Base-by-base conservation (phyloP, 139 green algal species). In the Closterium sp. region DNA sequence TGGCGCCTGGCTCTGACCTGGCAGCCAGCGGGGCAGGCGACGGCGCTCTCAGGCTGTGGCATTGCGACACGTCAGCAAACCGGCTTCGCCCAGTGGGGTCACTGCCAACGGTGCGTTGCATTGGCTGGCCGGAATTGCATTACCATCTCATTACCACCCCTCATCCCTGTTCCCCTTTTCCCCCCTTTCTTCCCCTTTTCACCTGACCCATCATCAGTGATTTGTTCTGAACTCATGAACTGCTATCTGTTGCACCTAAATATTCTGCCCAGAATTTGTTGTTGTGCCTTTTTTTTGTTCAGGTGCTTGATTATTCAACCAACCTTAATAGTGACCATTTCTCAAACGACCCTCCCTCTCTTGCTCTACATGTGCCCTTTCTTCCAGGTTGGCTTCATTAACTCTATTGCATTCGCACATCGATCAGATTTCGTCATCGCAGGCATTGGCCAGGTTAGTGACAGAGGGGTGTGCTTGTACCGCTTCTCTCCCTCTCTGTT, bases 21-120 rank as follows among this genome's bases (percentile, higher is more conserved):
- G 95, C 97, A 86, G 97, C 97, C 24, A 97, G 94, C 85, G 98
- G 98, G 3, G 98, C 98, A 0, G 97, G 96, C 0, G 97, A 99
- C 86, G 98, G 98, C 5, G 70, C 95, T 7, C 94, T 99, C 27
- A 96, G 97, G 38, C 94, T 99, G 50, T 99, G 98, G 98, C 88
- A 84, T 17, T 94, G 97, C 22, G 91, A 92, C 21, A 84, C 24
- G 62, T 70, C 91, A 50, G 42, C 79, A n/a, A 27, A 73, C 84
- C 70, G 34, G 27, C 88, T 96, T 7, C 28, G 91, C 50, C 95
- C 94, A 17, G 38, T 98, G 4, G 96, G 96, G 7, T 95, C 89
- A 4, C 86, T 99, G 13, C 96, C 97, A 1, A 96, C 95, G 31
- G 88, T 94, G 6, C 21, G 89, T 91, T n/a, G 19, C 28, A n/a